Evolutionary conservation across 306 rosid species (phyloP).

Genomic region (Biancaea sappan): DNA sequence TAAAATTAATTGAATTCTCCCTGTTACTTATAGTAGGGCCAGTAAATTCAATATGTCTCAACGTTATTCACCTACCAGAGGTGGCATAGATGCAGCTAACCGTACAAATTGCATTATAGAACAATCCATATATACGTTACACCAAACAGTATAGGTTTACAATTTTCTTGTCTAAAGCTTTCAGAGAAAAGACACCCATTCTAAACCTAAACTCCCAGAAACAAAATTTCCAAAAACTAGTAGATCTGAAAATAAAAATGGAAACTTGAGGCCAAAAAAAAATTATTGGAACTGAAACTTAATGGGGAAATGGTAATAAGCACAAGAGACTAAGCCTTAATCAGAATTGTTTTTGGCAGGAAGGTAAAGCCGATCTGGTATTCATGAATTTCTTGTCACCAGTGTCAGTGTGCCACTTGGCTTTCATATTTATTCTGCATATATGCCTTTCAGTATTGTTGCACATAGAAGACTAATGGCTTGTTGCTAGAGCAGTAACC

Average conservation of each 20-base stretch:
- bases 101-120: background rate
- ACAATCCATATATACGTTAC: background rate
- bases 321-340: background rate
- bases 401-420: background rate
- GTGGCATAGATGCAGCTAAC: background rate
- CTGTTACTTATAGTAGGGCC: too few species aligned
- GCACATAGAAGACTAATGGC: slow-evolving; percentile 36
- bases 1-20: too few species aligned
- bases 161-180: background rate
- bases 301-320: background rate
- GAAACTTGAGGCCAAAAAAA: background rate
- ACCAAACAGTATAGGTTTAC: background rate
- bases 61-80: too few species aligned
- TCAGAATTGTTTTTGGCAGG: background rate
- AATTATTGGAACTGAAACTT: too few species aligned
- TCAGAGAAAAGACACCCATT: background rate
- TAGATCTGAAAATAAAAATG: background rate
- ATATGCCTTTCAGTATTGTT: background rate
- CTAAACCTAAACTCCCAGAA: background rate
- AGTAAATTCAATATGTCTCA: too few species aligned
- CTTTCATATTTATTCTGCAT: slow-evolving; percentile 10
- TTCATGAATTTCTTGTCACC: background rate
- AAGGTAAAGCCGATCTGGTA: background rate
- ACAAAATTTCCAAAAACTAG: background rate
- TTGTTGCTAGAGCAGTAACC: slow-evolving; percentile 57